Evolutionary conservation across 2,329 filamentous ascomycete species (phyloP), one percentile per base, ranked within the genome.

Genomic region (Fusarium nygamai): DNA sequence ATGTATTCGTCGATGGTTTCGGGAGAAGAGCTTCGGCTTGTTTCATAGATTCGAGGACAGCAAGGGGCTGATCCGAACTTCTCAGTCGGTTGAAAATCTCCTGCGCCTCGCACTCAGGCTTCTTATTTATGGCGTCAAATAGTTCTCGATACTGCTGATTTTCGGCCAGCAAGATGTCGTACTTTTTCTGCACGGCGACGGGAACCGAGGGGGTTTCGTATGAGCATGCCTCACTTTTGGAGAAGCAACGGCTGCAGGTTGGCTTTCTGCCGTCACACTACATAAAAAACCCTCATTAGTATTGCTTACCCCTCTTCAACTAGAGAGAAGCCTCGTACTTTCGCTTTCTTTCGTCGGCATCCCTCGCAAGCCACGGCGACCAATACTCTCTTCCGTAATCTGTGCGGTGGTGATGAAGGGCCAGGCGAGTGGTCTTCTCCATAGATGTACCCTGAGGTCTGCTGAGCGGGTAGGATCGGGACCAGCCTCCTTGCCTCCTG

Each of bases 91-190:
- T 56, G 17, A 64, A 69, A 4, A 69, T 64, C 5, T 69, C 65
- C 29, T 50, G 65, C 9, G 67, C 67, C 13, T 69, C 67, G 19
- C 38, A 13, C 11, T 69, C 65, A 14, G 65, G 29, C 39, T 51
- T 69, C 31, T 57, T 48, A 12, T 57, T 46, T 27, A 69, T 69
- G 24, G 67, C 65, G 20, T 33, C 48, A 46, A 69, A 69, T 2
- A 69, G 38, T n/a, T 69, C 67, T 63, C 67, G 65, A 17, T 69
- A 69, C 39, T 69, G 64, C 12, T 57, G 59, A 24, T 69, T 69
- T 16, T 69, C 67, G 6, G 64, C 24, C 36, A 69, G 56, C 16
- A 69, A 27, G 6, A 46, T 41, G 9, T 69, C 64, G 39, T 54
- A 69, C 22, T 53, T 69, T 33, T 64, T 69, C 38, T 69, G 68